Conservation (phyloP, 192 early-diverging fungal genomes). For the Geranomyces michiganensis region DNA sequence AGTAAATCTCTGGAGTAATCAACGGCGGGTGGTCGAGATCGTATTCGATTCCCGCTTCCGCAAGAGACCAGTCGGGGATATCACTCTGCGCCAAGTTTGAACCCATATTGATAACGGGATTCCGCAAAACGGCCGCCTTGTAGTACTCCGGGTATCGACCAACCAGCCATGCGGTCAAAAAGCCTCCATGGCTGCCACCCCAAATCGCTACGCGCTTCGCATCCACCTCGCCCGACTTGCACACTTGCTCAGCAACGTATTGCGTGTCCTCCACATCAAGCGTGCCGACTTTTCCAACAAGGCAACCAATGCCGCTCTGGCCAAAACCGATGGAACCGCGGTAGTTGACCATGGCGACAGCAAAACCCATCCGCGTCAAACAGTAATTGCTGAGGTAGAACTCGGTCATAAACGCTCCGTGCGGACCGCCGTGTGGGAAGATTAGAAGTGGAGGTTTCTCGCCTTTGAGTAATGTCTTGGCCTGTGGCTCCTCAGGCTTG, state of each 20-base stretch:
- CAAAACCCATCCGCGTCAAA: constrained; percentile 64
- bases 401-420: constrained; percentile 57
- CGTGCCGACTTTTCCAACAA: constrained; percentile 70
- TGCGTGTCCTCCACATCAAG: constrained; percentile 68
- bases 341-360: constrained; percentile 70
- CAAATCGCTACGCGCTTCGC: constrained; percentile 52
- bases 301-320: constrained; percentile 62
- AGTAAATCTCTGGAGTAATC: constrained; percentile 57
- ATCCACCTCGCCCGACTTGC: constrained; percentile 42
- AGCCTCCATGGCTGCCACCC: constrained; percentile 74
- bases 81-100: constrained; percentile 62
- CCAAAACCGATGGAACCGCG: constrained; percentile 80
- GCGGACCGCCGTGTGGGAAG: constrained; percentile 83
- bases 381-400: constrained; percentile 50
- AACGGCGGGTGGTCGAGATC: constrained; percentile 59
- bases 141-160: constrained; percentile 58
- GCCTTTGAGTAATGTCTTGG: constrained; percentile 7
- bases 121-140: constrained; percentile 66
- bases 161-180: constrained; percentile 32
- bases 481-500: background rate
- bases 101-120: constrained; percentile 74
- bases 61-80: constrained; percentile 75
- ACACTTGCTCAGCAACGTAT: constrained; percentile 43
- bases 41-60: constrained; percentile 64
- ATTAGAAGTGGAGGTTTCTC: constrained; percentile 59